These are phyloP conservation scores for Triticum monococcum DNA, from an alignment of 176 grass and related monocot genomes.

Conservation along the genomic window DNA sequence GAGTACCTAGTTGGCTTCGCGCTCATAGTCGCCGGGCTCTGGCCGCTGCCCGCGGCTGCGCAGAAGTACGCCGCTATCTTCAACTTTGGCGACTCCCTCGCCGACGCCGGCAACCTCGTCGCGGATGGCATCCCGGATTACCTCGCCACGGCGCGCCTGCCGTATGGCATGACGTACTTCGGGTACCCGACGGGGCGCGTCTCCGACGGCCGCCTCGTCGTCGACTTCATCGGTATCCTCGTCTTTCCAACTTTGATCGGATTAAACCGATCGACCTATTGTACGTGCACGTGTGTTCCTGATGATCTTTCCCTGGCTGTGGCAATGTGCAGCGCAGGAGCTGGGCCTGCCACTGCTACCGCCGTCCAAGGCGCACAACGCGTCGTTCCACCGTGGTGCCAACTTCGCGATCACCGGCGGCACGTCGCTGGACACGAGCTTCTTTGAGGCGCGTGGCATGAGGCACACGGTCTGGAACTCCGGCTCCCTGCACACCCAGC, in stretches of 20 bases:
- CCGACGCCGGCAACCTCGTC: constrained; percentile 73
- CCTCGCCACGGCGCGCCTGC: constrained; percentile 57
- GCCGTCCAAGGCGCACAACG: constrained; percentile 38
- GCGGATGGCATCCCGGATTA: constrained; percentile 69
- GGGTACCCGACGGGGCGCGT: constrained; percentile 77
- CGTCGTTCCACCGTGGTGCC: constrained; percentile 31
- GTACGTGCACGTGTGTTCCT: too few species aligned
- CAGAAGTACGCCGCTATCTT: constrained; percentile 74
- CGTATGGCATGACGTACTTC: constrained; percentile 82
- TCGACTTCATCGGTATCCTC: constrained; percentile 74
- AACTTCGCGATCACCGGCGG: constrained; percentile 60
- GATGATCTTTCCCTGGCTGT: neutral
- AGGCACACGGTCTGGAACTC: constrained; percentile 19
- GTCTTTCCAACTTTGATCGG: neutral
- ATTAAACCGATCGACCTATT: neutral
- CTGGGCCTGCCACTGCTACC: constrained; percentile 36
- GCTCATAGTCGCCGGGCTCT: constrained; percentile 16
- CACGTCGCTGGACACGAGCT: constrained; percentile 46
- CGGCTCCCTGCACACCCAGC: constrained; percentile 47
- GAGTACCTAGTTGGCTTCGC: neutral
- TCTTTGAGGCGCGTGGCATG: constrained; percentile 41
- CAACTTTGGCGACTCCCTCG: constrained; percentile 83
- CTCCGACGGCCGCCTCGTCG: constrained; percentile 76
- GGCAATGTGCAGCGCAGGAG: constrained; percentile 38
- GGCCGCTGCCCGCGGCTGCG: neutral